Evolutionary conservation across 2,329 filamentous ascomycete genomes (phyloP).

Genomic region (Dactylellina leptospora): DNA sequence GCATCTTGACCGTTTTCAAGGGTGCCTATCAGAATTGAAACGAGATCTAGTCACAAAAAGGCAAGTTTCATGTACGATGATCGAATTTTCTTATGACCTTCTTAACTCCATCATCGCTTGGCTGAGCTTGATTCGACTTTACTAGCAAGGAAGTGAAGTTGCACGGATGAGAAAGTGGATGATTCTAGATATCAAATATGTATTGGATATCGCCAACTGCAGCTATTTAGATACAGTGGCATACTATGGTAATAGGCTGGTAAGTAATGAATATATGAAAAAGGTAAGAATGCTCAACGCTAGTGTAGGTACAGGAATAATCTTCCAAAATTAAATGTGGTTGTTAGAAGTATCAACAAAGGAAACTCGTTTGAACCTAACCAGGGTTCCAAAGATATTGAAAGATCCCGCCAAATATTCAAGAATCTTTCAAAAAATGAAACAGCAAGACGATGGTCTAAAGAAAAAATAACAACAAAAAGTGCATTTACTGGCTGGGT

Average conservation of each 20-base stretch:
- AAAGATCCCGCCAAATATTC: constrained; percentile 14
- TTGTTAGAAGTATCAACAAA: constrained; percentile 38
- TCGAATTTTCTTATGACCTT: too few species aligned
- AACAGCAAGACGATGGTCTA: not conserved
- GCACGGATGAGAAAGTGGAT: too few species aligned
- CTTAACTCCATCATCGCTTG: too few species aligned
- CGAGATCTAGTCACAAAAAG: too few species aligned
- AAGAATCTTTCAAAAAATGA: not conserved
- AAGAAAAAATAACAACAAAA: constrained; percentile 4
- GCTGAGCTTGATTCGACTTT: too few species aligned
- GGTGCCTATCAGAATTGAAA: too few species aligned
- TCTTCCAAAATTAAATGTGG: constrained; percentile 11
- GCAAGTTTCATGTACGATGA: too few species aligned
- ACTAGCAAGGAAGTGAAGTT: too few species aligned
- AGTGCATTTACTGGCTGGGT: constrained; percentile 28
- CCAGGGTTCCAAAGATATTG: constrained; percentile 24
- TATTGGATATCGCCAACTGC: not conserved
- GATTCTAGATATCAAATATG: too few species aligned
- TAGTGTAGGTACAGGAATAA: constrained; percentile 19
- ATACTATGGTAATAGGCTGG: not conserved
- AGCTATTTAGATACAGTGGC: too few species aligned
- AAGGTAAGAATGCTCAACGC: not conserved
- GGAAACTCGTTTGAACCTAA: constrained; percentile 48
- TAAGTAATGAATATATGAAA: not conserved
- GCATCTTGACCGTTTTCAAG: too few species aligned